phyloP scores from a whole-genome alignment of 352 stramenopile genomes.

The Phytophthora pisi region DNA sequence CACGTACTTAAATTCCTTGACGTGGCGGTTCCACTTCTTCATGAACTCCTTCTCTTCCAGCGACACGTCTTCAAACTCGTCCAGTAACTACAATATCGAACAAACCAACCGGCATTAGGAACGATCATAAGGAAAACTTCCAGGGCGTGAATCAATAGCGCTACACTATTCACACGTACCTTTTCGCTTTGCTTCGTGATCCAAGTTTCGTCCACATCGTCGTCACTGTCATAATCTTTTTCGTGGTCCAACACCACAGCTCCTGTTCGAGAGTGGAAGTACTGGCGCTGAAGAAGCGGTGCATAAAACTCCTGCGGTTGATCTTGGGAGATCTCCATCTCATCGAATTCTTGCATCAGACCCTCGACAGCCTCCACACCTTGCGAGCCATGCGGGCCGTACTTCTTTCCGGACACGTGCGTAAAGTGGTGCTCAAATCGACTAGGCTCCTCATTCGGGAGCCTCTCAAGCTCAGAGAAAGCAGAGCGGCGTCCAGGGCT shows the following conservation, averaged over 20 bases:
- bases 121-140: not conserved
- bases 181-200: conserved; percentile 88
- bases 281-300: conserved; percentile 80
- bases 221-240: conserved; percentile 88
- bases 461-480: conserved; percentile 63
- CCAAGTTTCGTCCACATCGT: conserved; percentile 90
- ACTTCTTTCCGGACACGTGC: conserved; percentile 65
- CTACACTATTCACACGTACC: conserved; percentile 29
- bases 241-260: conserved; percentile 83
- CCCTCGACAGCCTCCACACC: conserved; percentile 53
- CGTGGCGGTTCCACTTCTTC: conserved; percentile 91
- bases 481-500: conserved; percentile 31
- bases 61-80: conserved; percentile 89
- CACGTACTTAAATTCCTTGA: conserved; percentile 74
- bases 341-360: conserved; percentile 78
- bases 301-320: conserved; percentile 77
- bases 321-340: conserved; percentile 61
- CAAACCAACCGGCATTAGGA: conserved; percentile 4
- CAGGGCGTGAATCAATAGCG: not conserved
- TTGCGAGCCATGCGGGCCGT: conserved; percentile 29
- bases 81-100: conserved; percentile 55
- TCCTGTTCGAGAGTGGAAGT: conserved; percentile 88
- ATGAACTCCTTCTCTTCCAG: conserved; percentile 90
- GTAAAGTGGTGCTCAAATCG: conserved; percentile 73
- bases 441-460: conserved; percentile 51